Base-by-base conservation (phyloP, 768 basidiomycete species). In the Termitomyces sp. region DNA sequence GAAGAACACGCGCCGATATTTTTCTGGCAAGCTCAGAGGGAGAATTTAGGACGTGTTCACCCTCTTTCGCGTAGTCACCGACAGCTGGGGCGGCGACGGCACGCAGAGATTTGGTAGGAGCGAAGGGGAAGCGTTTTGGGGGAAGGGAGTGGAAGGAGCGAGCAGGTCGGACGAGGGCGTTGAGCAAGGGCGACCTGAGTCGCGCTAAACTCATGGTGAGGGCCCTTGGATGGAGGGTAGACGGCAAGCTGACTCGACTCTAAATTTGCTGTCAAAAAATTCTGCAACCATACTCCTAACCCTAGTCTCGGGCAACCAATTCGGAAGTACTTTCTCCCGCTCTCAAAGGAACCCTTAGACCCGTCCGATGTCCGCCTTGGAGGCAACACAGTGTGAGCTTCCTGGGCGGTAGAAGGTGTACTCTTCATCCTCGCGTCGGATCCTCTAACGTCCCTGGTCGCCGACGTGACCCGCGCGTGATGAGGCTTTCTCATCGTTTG, bases 21-120 rank as follows among this genome's bases (percentile, higher is more conserved):
- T 85, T 89, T 66, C 96, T 86, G 15, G 97, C 97, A 61, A 98
- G 81, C 69, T 96, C 96, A 4, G 95, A 97, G 7, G 97, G 93
- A 0, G 95, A 96, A 73, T 88, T 96, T 71, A 97, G 85, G 63
- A 92, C 90, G 66, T 88, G 87, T 68, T 91, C 88, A 57, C 82
- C 82, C 51, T 88, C 83, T 65, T 88, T 85, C 33, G 69, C 73
- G 69, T 88, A 91, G 18, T 84, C 81, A 58, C 90, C 90, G 16
- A 92, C 89, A 5, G 89, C 90, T 48, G 89, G 89, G 15, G 84
- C 85, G 42, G 91, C 90, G 59, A 90, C 81, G 18, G 91, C 90
- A 63, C 82, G 82, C 61, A 84, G 72, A 61, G 81, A 77, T 58
- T 75, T 78, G 18, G 88, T 83, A 46, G 84, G 81, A 6, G 73